Percentiles rank a stretch among this genome's conserved stretches.
Evolutionary conservation across 1,284 basidiomycete species (phyloP).

Genomic region (Moesziomyces sp.): DNA sequence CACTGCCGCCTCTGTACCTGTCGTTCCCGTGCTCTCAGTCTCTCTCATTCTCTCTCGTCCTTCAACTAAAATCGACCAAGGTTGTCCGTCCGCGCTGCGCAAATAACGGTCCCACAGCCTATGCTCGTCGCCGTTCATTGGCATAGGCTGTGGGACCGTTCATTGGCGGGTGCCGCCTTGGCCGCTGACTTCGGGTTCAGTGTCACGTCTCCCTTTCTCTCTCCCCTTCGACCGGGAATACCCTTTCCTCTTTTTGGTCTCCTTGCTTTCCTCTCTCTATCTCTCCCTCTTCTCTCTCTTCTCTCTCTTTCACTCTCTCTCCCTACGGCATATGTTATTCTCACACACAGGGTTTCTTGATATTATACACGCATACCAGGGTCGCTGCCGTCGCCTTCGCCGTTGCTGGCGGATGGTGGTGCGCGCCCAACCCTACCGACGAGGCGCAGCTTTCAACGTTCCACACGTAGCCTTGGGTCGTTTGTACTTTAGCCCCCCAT

Average conservation of each 20-base stretch:
- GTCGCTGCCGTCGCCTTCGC: not conserved
- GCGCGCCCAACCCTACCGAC: conserved; percentile 11
- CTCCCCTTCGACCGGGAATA: not conserved
- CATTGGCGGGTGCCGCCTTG: not conserved
- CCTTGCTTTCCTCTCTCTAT: conserved; percentile 4
- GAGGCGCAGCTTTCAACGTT: conserved; percentile 17
- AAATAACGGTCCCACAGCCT: too few species aligned
- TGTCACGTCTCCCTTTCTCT: conserved; percentile 1
- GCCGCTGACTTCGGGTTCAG: not conserved
- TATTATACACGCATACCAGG: conserved; percentile 41
- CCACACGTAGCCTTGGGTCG: not conserved
- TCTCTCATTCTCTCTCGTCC: not conserved
- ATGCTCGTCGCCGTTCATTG: too few species aligned
- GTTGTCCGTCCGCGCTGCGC: not conserved
- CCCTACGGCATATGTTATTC: conserved; percentile 24
- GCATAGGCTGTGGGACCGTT: too few species aligned
- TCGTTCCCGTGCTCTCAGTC: not conserved
- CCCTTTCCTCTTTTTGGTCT: not conserved
- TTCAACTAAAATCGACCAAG: not conserved
- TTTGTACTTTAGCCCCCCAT: conserved; percentile 17
- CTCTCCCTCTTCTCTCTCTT: conserved; percentile 1
- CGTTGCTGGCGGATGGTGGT: conserved; percentile 1
- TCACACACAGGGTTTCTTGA: conserved; percentile 12
- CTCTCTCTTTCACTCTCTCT: conserved; percentile 6
- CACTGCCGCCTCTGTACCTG: not conserved